phyloP scores from a whole-genome alignment of 225 moss, liverwort and hornwort genomes.

The Pseudisothecium myosuroides region DNA sequence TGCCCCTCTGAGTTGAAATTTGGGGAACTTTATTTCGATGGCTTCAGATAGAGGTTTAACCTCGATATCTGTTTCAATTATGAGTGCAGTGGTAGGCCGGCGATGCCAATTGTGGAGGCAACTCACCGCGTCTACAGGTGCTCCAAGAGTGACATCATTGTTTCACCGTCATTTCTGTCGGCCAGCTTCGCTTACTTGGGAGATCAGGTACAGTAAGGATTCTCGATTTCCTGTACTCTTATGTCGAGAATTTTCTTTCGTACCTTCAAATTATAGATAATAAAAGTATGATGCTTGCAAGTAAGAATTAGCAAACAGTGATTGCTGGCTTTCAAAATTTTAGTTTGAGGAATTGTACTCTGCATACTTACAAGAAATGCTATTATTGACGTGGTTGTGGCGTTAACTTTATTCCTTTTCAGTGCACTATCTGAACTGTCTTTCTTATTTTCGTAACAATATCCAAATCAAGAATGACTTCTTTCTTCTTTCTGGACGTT shows the following conservation, averaged over 20 bases:
- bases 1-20: not conserved
- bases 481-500: not conserved
- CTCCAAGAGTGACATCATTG: constrained; percentile 81
- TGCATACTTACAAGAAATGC: too few species aligned
- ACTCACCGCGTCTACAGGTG: constrained; percentile 56
- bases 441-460: not conserved
- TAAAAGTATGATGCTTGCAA: not conserved
- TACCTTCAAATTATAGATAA: not conserved
- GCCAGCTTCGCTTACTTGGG: constrained; percentile 79
- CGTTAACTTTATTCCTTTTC: too few species aligned
- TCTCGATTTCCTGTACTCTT: not conserved
- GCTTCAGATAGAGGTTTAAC: not conserved
- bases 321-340: not conserved
- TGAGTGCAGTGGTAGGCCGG: constrained; percentile 23
- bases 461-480: not conserved
- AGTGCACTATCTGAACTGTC: too few species aligned
- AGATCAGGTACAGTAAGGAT: constrained; percentile 36
- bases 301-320: not conserved
- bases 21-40: not conserved
- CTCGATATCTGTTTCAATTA: not conserved
- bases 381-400: not conserved
- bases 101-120: constrained; percentile 52
- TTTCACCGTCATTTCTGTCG: constrained; percentile 84
- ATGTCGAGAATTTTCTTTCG: not conserved
- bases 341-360: too few species aligned